These are phyloP conservation scores for Rhizophlyctis rosea DNA, from an alignment of 192 early-diverging fungal genomes.

Conservation along the genomic window DNA sequence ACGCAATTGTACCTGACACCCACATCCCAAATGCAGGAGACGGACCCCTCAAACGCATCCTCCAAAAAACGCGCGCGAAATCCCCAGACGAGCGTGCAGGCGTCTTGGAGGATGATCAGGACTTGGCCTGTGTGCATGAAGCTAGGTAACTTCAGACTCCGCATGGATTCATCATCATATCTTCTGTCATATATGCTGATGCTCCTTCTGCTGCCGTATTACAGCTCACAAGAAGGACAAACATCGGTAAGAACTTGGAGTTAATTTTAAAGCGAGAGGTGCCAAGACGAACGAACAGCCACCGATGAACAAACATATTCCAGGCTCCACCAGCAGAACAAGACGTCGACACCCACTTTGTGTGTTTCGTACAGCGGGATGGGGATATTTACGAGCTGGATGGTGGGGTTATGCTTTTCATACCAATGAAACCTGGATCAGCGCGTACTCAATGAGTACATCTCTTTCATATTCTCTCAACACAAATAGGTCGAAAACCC, in stretches of 20 bases:
- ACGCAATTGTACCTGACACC: too few species aligned
- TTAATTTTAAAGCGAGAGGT: too few species aligned
- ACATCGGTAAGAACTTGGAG: conserved; percentile 40
- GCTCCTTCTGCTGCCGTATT: too few species aligned
- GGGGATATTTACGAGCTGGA: conserved; percentile 87
- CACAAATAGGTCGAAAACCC: conserved; percentile 51
- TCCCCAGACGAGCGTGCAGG: conserved; percentile 72
- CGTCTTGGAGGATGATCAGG: conserved; percentile 61
- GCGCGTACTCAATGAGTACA: not conserved
- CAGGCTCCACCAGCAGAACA: conserved; percentile 67
- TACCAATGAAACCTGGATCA: too few species aligned
- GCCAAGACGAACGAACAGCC: too few species aligned
- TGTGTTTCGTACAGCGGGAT: conserved; percentile 77
- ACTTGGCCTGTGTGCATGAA: conserved; percentile 39
- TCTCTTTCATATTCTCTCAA: not conserved
- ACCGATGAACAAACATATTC: conserved; percentile 1
- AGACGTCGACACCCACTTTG: conserved; percentile 80
- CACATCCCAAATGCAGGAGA: conserved; percentile 39
- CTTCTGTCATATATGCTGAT: too few species aligned
- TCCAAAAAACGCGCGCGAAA: conserved; percentile 56
- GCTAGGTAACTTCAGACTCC: conserved; percentile 15
- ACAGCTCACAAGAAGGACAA: conserved; percentile 53
- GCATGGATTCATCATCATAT: conserved; percentile 12
- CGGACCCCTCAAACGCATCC: conserved; percentile 63
- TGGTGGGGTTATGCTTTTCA: conserved; percentile 42